Conservation (phyloP, 495 filamentous ascomycete species). For the Tuber aestivum region DNA sequence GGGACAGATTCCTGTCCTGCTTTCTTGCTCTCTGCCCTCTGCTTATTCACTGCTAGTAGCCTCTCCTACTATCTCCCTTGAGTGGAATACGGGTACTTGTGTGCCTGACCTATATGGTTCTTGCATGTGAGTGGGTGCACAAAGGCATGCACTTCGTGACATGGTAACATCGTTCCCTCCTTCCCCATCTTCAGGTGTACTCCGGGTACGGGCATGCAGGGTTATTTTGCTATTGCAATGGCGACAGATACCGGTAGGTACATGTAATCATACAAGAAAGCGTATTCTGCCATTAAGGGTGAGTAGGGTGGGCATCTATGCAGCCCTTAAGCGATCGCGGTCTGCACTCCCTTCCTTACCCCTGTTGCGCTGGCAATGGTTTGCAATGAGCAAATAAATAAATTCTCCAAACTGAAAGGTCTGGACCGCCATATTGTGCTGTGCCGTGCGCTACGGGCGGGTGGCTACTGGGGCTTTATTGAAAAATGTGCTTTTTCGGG, state of each 20-base stretch:
- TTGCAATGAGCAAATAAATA: background rate
- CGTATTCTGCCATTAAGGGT: background rate
- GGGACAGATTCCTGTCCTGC: background rate
- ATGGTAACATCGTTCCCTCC: background rate
- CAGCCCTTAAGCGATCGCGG: background rate
- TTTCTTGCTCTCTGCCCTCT: background rate
- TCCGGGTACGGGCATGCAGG: background rate
- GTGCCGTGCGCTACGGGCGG: background rate
- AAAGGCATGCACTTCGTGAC: background rate
- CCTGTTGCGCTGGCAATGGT: background rate
- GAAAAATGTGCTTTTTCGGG: background rate
- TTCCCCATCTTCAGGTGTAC: background rate
- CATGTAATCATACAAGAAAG: background rate
- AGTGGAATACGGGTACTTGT: background rate
- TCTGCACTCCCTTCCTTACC: background rate
- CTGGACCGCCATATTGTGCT: background rate
- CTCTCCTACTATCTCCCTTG: background rate
- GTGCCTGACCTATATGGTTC: background rate
- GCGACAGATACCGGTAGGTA: background rate
- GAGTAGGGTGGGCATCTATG: background rate
- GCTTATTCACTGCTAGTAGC: background rate
- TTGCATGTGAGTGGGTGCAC: background rate
- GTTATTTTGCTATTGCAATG: background rate
- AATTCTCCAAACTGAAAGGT: background rate
- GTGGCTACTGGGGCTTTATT: background rate